Conservation (phyloP, 192 early-diverging fungal species). For the Podila clonocystis region DNA sequence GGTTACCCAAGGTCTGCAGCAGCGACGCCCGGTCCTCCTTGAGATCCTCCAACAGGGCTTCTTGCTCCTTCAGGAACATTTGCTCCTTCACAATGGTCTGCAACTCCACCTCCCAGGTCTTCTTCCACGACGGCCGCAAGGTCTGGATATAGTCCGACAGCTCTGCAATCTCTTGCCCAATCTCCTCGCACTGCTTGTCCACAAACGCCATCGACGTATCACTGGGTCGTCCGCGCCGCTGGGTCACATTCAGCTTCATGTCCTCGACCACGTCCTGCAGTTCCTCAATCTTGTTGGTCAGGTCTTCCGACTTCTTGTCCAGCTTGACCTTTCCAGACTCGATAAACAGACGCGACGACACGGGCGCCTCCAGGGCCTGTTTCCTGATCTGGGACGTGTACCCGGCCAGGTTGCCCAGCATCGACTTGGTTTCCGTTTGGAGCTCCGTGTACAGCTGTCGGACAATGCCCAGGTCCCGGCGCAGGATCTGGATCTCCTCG, state of each 20-base stretch:
- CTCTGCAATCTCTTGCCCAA: conserved; percentile 58
- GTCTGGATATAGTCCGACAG: conserved; percentile 66
- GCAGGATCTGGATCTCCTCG: conserved; percentile 51
- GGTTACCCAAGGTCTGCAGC: conserved; percentile 63
- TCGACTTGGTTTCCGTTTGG: conserved; percentile 45
- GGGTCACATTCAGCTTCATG: conserved; percentile 74
- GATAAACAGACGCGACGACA: conserved; percentile 55
- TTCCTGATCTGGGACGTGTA: conserved; percentile 36
- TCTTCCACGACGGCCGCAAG: conserved; percentile 74
- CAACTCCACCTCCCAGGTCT: conserved; percentile 84
- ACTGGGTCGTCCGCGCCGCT: conserved; percentile 68
- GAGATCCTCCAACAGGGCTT: conserved; percentile 73
- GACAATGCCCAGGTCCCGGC: conserved; percentile 54
- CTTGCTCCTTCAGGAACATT: conserved; percentile 78
- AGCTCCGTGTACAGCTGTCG: conserved; percentile 61
- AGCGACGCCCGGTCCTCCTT: conserved; percentile 68
- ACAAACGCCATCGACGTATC: conserved; percentile 60
- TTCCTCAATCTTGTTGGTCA: conserved; percentile 64
- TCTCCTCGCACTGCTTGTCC: conserved; percentile 54
- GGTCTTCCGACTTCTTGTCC: conserved; percentile 54
- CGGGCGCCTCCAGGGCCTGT: conserved; percentile 25
- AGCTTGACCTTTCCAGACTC: conserved; percentile 64
- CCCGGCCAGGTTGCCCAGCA: conserved; percentile 49
- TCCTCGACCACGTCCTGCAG: conserved; percentile 72
- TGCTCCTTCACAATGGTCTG: conserved; percentile 82